Evolutionary conservation across 306 rosid genomes (phyloP).

Genomic region (Coriaria nepalensis): DNA sequence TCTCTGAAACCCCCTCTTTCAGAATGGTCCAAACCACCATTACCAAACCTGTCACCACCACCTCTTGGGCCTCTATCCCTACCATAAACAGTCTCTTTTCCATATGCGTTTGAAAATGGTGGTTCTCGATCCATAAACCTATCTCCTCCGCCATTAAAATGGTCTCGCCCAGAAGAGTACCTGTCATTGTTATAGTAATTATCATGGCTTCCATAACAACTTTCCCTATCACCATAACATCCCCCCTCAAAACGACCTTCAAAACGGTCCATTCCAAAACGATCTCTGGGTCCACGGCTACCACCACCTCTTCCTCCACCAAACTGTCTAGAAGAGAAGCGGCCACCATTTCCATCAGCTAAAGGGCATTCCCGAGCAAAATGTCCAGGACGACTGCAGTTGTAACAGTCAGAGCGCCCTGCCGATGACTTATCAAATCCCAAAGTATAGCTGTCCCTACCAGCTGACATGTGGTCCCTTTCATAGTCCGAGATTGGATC

Average conservation of each 20-base stretch:
- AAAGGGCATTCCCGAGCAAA: conserved; percentile 31
- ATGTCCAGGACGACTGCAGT: conserved; percentile 33
- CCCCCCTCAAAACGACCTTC: conserved; percentile 21
- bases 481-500: conserved; percentile 44
- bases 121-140: conserved; percentile 7
- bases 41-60: conserved; percentile 22
- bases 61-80: conserved; percentile 22
- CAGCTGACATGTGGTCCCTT: conserved; percentile 8
- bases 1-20: conserved; percentile 21
- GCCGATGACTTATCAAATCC: conserved; percentile 15
- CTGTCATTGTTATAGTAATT: conserved; percentile 14
- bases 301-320: conserved; percentile 16
- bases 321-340: conserved; percentile 12
- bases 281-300: conserved; percentile 21
- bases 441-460: conserved; percentile 10
- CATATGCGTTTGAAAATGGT: conserved; percentile 8
- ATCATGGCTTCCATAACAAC: conserved; percentile 16
- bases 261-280: conserved; percentile 14
- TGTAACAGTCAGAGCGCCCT: conserved; percentile 26
- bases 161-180: conserved; percentile 16
- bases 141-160: conserved; percentile 14
- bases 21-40: conserved; percentile 15
- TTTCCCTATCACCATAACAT: conserved; percentile 18
- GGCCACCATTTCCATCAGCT: conserved; percentile 19
- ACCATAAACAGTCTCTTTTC: conserved; percentile 19